Base-by-base conservation (phyloP, 495 filamentous ascomycete genomes). In the Penicillium crystallinum region DNA sequence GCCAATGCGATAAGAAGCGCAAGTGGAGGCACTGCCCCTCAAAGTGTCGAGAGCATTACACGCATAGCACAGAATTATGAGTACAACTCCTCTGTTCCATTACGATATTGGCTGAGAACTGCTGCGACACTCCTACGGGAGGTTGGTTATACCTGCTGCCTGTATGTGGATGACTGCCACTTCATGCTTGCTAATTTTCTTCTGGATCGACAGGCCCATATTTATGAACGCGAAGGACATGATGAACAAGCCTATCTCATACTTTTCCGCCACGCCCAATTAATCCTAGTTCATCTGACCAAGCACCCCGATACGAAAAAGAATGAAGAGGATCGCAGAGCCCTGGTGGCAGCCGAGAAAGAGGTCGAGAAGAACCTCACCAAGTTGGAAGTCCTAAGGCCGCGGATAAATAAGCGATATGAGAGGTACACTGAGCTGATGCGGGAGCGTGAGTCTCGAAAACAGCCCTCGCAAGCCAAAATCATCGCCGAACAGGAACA, bases 221-320 rank as follows among this genome's bases (percentile, higher is more conserved):
- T 90, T 55, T 96, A 96, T 66, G 80, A 91, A 61, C 80, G 74
- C 17, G 95, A 98, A 71, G 84, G 87, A 49, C 88, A 95, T 70
- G 77, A 90, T 41, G 81, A 91, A 52, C 87, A 92, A 62, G 85
- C 92, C 2, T 98, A 93, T 70, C 74, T 97, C 19, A 75, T 97
- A 15, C 78, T 95, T 8, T 86, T 91, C 54, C 83, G 93, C 64
- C 89, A 91, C 69, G 85, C 87, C 10, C 77, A 80, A 41, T 78
- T 97, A 6, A 76, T 88, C 4, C 71, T 86, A 25, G 73, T 83
- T 2, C 73, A 81, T 35, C 74, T 90, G 12, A 70, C 75, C 0
- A 71, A 61, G 1, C 87, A 90, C 58, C 85, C 87, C 1, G 71
- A 80, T 31, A 71, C 73, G 8, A 27, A 34, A 14, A 76, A 71